These are phyloP conservation scores for Agaricus subrufescens DNA, from an alignment of 768 basidiomycete genomes.

Conservation along the genomic window DNA sequence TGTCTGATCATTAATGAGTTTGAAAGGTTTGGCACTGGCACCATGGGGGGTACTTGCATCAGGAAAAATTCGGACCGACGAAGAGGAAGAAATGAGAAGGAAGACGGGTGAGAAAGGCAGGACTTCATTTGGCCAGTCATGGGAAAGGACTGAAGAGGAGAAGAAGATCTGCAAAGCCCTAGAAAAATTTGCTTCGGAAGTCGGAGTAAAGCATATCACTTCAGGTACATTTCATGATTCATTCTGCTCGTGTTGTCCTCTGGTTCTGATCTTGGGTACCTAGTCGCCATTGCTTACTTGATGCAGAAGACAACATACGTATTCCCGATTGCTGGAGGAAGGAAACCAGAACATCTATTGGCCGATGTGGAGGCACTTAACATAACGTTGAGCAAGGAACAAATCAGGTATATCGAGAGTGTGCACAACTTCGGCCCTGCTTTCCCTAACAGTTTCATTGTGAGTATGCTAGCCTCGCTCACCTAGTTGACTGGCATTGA, in stretches of 20 bases:
- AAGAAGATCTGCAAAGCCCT: constrained; percentile 36
- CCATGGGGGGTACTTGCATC: constrained; percentile 27
- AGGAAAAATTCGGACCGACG: constrained; percentile 49
- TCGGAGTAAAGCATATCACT: constrained; percentile 42
- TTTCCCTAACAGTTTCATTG: constrained; percentile 31
- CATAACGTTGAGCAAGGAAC: constrained; percentile 34
- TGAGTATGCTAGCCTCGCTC: constrained; percentile 12
- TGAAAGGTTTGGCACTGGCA: constrained; percentile 24
- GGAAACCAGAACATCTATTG: constrained; percentile 46
- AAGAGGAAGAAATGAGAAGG: constrained; percentile 26
- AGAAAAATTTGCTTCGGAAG: constrained; percentile 45
- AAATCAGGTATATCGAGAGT: constrained; percentile 39
- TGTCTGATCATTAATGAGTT: constrained; percentile 5
- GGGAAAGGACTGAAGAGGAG: constrained; percentile 44
- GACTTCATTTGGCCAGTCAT: constrained; percentile 19
- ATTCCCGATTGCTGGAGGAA: constrained; percentile 45
- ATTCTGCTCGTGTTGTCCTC: background rate
- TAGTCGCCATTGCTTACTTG: constrained; percentile 49
- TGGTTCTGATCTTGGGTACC: background rate
- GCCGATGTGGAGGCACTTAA: constrained; percentile 46
- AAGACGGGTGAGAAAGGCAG: constrained; percentile 35
- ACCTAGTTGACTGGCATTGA: too few species aligned
- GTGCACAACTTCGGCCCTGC: constrained; percentile 37
- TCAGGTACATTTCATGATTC: constrained; percentile 22
- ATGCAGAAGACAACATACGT: constrained; percentile 50